These are phyloP conservation scores for Ophiostoma quercus DNA, from an alignment of 2,329 filamentous ascomycete species.

Conservation along the genomic window DNA sequence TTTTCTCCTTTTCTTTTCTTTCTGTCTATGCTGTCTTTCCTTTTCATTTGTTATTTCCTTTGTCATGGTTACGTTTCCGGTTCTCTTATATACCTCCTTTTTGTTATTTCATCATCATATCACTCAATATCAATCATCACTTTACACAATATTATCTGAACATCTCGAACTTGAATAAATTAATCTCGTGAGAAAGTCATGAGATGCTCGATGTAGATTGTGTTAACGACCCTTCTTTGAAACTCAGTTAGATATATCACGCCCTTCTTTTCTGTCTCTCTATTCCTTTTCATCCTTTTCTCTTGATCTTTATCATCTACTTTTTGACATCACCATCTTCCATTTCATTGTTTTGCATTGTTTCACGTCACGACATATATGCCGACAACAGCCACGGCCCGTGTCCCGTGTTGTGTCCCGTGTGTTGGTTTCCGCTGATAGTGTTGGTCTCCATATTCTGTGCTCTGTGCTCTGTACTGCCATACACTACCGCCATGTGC, in stretches of 20 bases:
- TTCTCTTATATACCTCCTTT: constrained; percentile 12
- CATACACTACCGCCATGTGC: background rate
- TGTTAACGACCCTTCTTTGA: too few relatives aligned
- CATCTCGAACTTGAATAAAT: too few relatives aligned
- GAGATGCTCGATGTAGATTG: too few relatives aligned
- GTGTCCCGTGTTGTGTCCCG: background rate
- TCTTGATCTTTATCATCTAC: background rate
- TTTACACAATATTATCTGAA: too few relatives aligned
- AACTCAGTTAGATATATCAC: too few relatives aligned
- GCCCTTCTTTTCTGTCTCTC: background rate
- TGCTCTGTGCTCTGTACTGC: background rate
- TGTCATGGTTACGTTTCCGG: background rate
- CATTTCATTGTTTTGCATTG: background rate
- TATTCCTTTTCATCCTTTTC: background rate
- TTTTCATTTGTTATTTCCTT: background rate
- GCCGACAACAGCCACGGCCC: constrained; percentile 4
- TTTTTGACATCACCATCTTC: background rate
- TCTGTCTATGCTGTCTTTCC: background rate
- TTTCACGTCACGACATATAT: background rate
- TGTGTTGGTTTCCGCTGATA: background rate
- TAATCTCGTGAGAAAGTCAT: too few relatives aligned
- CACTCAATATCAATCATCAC: too few relatives aligned
- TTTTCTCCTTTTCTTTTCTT: background rate
- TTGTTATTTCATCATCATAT: background rate
- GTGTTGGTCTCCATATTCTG: background rate